Percentiles rank a stretch among this genome's conserved stretches.
These are phyloP conservation scores for Zygotorulaspora danielsina DNA, from an alignment of 805 yeast genomes.

Conservation along the genomic window DNA sequence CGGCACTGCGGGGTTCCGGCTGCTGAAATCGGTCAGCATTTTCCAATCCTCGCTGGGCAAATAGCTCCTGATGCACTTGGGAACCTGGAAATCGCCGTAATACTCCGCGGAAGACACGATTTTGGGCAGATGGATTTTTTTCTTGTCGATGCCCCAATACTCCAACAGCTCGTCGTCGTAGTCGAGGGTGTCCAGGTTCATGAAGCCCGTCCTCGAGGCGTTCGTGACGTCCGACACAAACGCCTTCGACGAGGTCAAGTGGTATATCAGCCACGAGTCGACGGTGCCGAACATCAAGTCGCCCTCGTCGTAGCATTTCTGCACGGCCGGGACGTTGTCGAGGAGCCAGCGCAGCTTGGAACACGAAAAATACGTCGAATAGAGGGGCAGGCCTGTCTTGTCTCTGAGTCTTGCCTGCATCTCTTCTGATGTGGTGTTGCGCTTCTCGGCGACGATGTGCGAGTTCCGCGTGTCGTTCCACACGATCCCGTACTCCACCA, in stretches of 20 bases:
- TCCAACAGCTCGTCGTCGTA: constrained; percentile 73
- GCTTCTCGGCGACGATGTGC: constrained; percentile 60
- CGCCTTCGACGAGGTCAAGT: constrained; percentile 63
- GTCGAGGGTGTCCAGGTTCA: constrained; percentile 70
- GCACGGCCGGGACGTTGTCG: constrained; percentile 66
- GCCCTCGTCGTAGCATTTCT: constrained; percentile 66
- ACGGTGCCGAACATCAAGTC: constrained; percentile 90
- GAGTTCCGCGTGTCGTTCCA: constrained; percentile 94
- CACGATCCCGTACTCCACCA: constrained; percentile 78
- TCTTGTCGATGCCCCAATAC: constrained; percentile 75
- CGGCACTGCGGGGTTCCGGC: constrained; percentile 57
- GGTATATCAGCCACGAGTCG: constrained; percentile 89
- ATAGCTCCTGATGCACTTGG: constrained; percentile 45
- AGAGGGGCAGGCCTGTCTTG: constrained; percentile 76
- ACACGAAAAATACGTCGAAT: constrained; percentile 85
- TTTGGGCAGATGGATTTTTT: constrained; percentile 63
- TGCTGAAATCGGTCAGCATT: constrained; percentile 48
- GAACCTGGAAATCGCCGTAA: constrained; percentile 68
- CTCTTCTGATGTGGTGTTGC: constrained; percentile 49
- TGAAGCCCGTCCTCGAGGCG: constrained; percentile 86
- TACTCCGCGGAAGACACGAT: constrained; percentile 74
- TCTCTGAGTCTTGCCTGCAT: constrained; percentile 54
- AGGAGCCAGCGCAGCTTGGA: constrained; percentile 85
- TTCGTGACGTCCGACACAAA: constrained; percentile 85
- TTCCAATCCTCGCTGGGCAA: constrained; percentile 48